phyloP scores from a whole-genome alignment of 345 rosid species.

The Gossypium mustelinum region DNA sequence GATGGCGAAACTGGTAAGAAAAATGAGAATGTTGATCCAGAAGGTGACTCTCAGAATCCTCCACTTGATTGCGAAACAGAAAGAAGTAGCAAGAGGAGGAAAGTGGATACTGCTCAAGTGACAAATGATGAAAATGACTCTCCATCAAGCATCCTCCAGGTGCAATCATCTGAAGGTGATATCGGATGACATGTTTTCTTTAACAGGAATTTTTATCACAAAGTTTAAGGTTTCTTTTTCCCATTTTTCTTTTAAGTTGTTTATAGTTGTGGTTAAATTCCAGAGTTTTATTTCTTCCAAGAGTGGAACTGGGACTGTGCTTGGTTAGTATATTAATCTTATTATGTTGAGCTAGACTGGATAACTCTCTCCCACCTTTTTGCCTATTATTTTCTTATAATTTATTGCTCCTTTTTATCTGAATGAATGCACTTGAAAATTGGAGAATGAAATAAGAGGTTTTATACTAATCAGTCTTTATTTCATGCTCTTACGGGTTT shows the following conservation, averaged over 20 bases:
- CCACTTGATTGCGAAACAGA: not conserved
- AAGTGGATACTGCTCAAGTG: not conserved
- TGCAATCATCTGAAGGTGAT: not conserved
- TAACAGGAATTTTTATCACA: not conserved
- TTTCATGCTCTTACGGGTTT: no score
- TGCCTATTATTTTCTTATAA: not conserved
- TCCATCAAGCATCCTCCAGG: conserved; percentile 7
- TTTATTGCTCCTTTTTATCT: no score
- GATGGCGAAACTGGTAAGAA: not conserved
- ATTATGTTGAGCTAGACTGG: not conserved
- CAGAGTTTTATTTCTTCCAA: not conserved
- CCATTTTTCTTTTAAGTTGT: not conserved
- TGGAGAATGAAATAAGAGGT: no score
- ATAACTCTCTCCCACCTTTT: not conserved
- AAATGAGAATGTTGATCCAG: not conserved
- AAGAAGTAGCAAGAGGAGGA: conserved; percentile 9
- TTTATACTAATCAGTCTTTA: no score
- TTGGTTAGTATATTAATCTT: not conserved
- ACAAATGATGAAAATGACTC: not conserved
- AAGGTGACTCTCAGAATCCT: not conserved
- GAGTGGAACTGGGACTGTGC: not conserved
- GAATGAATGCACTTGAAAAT: no score
- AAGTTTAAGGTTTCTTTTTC: not conserved
- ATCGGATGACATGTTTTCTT: not conserved
- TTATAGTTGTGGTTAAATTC: not conserved